Evolutionary conservation across 768 basidiomycete species (phyloP), one percentile per base, ranked within the genome.

Genomic region (Tremella fuciformis): DNA sequence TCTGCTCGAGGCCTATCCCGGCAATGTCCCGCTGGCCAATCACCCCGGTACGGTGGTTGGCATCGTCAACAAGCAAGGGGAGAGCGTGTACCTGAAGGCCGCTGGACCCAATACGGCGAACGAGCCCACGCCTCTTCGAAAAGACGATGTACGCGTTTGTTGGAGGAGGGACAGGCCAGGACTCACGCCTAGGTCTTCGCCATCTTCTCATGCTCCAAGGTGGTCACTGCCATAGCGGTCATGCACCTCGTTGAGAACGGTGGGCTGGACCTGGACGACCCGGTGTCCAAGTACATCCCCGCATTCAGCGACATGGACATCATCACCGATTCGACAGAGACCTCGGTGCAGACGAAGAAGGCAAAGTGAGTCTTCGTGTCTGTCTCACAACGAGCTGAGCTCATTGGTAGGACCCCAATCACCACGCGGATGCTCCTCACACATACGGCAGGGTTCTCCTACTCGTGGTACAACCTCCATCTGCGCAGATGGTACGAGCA

Each of bases 401-500:
- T 18, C 15, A 21, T 22, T 1, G 16, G 1, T 21, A 59, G 58
- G 15, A 59, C 58, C 8, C 42, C 58, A 8, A 61, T 61, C 26
- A 61, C 60, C 25, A 46, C 57, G n/a, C 49, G 56, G 26, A 56
- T 57, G 54, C 54, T 61, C 15, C 38, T 61, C 1, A 57, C 55
- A 21, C 60, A 61, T 24, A 61, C 60, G 11, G 37, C 60, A 13
- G 60, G 60, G n/a, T 61, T 58, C 44, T 39, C 56, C 9, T 61
- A 61, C 42, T 61, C 60, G 11, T 61, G 60, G 60, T 61, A 61
- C 49, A 57, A 52, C 34, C 42, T 57, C 11, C 55, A 61, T 22
- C 34, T 61, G 26, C 41, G 22, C 26, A 57, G 57, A 41, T 61
- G 60, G 60, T 55, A 52, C 21, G 51, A 52, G 37, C 55, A 57